Base-by-base conservation (phyloP, 768 basidiomycete species). In the Mycena albidolilacea region DNA sequence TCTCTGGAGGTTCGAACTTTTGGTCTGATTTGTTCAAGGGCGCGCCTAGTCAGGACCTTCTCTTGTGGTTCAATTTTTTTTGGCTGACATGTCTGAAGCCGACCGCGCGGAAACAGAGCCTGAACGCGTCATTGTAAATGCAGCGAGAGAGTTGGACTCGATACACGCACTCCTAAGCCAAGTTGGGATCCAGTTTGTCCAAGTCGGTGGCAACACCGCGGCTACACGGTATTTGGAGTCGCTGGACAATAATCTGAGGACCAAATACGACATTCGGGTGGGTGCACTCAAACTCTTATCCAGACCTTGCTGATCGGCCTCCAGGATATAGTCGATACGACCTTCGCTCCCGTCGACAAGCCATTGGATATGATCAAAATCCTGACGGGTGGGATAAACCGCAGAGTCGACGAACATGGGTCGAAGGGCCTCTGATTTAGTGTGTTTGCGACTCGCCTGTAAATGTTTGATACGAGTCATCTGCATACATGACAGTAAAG, bases 301-400 rank as follows among this genome's bases (percentile, higher is more conserved):
- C 52, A 23, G 23, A 54, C 48, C 44, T 6, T 39, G 14, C 54
- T 64, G 17, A 71, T n/a, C 19, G 10, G 57, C 14, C 7, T 60
- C 41, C 64, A 90, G 84, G 91, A 93, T 78, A 93, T 93, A 39
- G 90, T 93, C 0, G 92, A 93, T 77, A 92, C 90, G 2, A 90
- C 90, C 0, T 85, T 65, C 8, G 65, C 86, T 9, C 89, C 85
- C 69, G 78, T 79, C 4, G 85, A 82, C 12, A 77, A 82, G n/a
- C 74, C 83, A 21, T 74, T 91, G 72, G 86, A 87, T 35, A 79
- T 93, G 70, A 84, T 88, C 73, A 93, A 92, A 79, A 86, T 90
- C 46, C 82, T 93, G 21, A 80, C 92, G 43, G 92, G 92, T 14
- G 92, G 90, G 2, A 87, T 93, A 63, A 90, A 91, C 76, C 84